Base-by-base conservation (phyloP, 2,329 filamentous ascomycete genomes). In the Neopestalotiopsis sp. region DNA sequence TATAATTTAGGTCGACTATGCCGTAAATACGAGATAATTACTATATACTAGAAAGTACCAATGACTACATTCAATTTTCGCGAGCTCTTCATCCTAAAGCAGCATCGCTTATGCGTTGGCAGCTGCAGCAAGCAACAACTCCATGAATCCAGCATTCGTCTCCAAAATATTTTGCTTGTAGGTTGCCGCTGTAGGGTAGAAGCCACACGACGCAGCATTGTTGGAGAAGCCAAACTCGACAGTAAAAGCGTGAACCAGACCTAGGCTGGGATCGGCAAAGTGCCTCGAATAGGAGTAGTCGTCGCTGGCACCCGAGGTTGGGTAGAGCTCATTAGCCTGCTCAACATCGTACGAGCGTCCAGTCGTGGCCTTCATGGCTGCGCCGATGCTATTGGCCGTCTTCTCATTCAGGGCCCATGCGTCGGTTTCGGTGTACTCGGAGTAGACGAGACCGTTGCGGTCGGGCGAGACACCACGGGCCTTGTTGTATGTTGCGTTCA, bases 401-500 rank as follows among this genome's bases (percentile, higher is more conserved):
- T 70, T 74, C 59, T 72, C 65, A 68, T 84, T 79, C 17, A 75
- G 72, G 1, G 69, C 69, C n/a, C 79, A 70, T 69, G 86, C 84
- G 2, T 72, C 71, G n/a, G 65, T 56, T 0, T 81, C 74, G 10
- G 84, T 77, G 73, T 84, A 87, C 76, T 87, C 84, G 65, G 79
- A 79, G 75, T 87, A 87, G 17, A 71, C 73, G 57, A 69, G 68
- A 64, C 78, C 76, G 10, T 72, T 66, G 1, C 74, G 76, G 58
- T 84, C 79, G 32, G 81, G 79, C 1, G 83, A 75, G 12, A 84
- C 74, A 38, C 87, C 87, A 17, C 87, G 84, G 61, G 82, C 81
- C 67, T 82, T 82, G 68, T 89, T 83, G 69, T 85, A 90, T 4
- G 82, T 76, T 2, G 78, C 66, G 80, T 89, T 89, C 32, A 80